Conservation (phyloP, 352 stramenopile species). For the Pythium phragmitis region DNA sequence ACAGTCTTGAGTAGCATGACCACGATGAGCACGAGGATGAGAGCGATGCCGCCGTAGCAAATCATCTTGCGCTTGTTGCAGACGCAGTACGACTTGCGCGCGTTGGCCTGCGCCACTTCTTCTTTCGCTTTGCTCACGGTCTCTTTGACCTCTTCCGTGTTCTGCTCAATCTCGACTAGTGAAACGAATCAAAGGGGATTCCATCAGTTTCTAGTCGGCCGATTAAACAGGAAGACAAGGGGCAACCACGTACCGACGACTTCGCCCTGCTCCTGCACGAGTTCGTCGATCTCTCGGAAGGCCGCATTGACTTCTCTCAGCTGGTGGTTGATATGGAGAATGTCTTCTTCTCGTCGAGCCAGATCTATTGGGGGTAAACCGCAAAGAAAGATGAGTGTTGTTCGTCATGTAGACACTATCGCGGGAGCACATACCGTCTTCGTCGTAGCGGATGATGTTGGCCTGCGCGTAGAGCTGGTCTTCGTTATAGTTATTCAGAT, state of each 20-base stretch:
- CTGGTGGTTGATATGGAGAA: constrained; percentile 88
- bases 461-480: constrained; percentile 88
- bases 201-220: background rate
- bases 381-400: no score
- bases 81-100: constrained; percentile 66
- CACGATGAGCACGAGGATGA: constrained; percentile 58
- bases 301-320: constrained; percentile 83
- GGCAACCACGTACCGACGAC: constrained; percentile 40
- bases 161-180: constrained; percentile 80
- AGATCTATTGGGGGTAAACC: constrained; percentile 41
- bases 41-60: constrained; percentile 53
- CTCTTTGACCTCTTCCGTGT: constrained; percentile 74
- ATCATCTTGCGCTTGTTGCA: constrained; percentile 73
- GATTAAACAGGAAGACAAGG: background rate
- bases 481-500: constrained; percentile 83
- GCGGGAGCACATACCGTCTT: constrained; percentile 54
- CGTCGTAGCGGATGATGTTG: constrained; percentile 81
- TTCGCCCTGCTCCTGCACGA: constrained; percentile 84
- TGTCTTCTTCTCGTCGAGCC: constrained; percentile 78
- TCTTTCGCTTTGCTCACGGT: constrained; percentile 72
- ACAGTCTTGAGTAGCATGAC: constrained; percentile 21
- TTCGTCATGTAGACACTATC: background rate
- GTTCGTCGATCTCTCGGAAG: constrained; percentile 81
- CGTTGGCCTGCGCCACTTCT: constrained; percentile 68
- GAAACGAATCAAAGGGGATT: background rate